Evolutionary conservation across 2,329 filamentous ascomycete genomes (phyloP).

Genomic region (Endocalyx cinctus): DNA sequence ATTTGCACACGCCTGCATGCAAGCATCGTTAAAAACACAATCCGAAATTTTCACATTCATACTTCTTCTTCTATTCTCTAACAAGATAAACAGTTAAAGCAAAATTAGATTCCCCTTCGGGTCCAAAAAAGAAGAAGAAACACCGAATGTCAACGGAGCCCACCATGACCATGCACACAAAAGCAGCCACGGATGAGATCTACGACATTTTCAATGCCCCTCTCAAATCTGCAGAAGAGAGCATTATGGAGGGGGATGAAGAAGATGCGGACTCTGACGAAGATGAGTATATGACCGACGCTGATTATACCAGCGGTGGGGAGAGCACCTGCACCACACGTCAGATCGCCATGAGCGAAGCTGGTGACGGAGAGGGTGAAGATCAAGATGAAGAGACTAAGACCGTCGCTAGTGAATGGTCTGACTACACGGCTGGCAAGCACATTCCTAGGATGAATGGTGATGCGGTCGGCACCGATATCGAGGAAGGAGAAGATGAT

Average conservation of each 20-base stretch:
- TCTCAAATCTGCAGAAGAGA: conserved; percentile 38
- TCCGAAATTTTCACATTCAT: conserved; percentile 25
- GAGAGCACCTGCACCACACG: conserved; percentile 80
- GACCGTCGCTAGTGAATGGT: conserved; percentile 80
- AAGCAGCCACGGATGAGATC: conserved; percentile 92
- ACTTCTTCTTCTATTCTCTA: background rate
- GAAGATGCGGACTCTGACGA: conserved; percentile 44
- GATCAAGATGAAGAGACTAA: conserved; percentile 54
- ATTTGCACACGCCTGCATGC: no score
- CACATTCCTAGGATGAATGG: conserved; percentile 53
- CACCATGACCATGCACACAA: conserved; percentile 98
- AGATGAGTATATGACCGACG: conserved; percentile 67
- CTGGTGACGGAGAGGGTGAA: conserved; percentile 30
- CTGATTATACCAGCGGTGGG: conserved; percentile 76
- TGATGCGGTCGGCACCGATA: conserved; percentile 25
- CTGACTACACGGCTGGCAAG: conserved; percentile 74
- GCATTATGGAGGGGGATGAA: background rate
- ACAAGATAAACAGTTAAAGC: conserved; percentile 94
- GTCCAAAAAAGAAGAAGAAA: conserved; percentile 79
- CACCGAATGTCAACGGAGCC: conserved; percentile 61
- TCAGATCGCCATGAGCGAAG: conserved; percentile 49
- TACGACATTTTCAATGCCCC: conserved; percentile 97
- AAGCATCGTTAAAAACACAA: background rate
- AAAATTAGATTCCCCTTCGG: conserved; percentile 83
- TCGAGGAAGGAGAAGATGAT: conserved; percentile 29